A percentile compares a stretch with the other conserved stretches of the same genome.
phyloP scores from a whole-genome alignment of 495 filamentous ascomycete genomes.

The Talaromyces wortmannii region DNA sequence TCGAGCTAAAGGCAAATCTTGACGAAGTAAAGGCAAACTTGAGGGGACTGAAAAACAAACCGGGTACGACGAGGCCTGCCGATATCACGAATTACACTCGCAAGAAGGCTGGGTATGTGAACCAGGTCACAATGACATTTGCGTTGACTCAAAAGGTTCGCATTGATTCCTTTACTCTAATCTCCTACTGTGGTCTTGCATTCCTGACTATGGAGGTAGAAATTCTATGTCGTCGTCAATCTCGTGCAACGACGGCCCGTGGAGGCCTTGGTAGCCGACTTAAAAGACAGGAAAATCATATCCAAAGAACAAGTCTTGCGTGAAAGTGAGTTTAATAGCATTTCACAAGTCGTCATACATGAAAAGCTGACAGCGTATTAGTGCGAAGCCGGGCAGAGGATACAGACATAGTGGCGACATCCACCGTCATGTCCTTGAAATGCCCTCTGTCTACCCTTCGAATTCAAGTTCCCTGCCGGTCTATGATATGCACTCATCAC shows the following conservation, averaged over 20 bases:
- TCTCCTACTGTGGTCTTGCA: neutral
- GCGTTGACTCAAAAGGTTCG: conserved; percentile 80
- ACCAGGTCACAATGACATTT: conserved; percentile 80
- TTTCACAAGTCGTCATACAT: neutral
- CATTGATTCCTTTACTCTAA: neutral
- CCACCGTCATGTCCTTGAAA: conserved; percentile 81
- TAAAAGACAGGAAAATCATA: conserved; percentile 64
- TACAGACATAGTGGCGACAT: conserved; percentile 80
- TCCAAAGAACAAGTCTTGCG: conserved; percentile 71
- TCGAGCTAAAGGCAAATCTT: conserved; percentile 84
- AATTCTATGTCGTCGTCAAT: conserved; percentile 66
- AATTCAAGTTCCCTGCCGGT: conserved; percentile 74
- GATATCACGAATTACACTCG: conserved; percentile 79
- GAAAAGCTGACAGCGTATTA: conserved; percentile 22
- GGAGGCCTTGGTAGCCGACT: conserved; percentile 59
- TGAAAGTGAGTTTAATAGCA: conserved; percentile 59
- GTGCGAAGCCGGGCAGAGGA: conserved; percentile 79
- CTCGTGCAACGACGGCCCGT: conserved; percentile 68
- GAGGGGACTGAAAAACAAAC: conserved; percentile 89
- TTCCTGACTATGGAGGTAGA: conserved; percentile 38
- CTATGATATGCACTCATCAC: conserved; percentile 74
- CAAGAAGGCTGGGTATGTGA: conserved; percentile 59
- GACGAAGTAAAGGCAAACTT: conserved; percentile 84
- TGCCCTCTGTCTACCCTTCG: conserved; percentile 84
- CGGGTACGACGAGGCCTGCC: conserved; percentile 85